Percentiles rank a stretch among this genome's conserved stretches.
These are phyloP conservation scores for Eucalyptus urophylla DNA, from an alignment of 345 rosid genomes.

Conservation along the genomic window DNA sequence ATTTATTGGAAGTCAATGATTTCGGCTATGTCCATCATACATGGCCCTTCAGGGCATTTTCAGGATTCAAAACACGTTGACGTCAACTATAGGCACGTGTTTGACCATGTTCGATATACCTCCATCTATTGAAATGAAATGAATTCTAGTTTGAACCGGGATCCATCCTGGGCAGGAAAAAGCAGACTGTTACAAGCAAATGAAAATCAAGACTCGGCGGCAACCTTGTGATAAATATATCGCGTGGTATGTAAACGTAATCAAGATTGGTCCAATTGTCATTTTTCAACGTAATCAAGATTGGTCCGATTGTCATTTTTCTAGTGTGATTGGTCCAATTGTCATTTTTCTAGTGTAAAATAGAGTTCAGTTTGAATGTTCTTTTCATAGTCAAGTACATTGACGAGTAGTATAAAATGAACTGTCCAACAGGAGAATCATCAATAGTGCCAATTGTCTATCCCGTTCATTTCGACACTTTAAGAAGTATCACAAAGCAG, in stretches of 20 bases:
- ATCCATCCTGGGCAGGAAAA: background rate
- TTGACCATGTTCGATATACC: background rate
- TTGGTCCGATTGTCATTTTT: background rate
- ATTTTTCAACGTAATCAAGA: too few species aligned
- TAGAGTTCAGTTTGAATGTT: background rate
- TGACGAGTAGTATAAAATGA: background rate
- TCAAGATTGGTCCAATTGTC: background rate
- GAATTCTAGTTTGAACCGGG: background rate
- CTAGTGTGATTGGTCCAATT: too few species aligned
- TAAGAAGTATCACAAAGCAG: background rate
- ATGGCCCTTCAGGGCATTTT: background rate
- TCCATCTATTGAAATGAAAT: background rate
- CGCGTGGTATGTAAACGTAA: background rate
- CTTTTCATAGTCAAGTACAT: background rate
- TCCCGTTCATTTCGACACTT: background rate
- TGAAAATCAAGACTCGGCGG: background rate
- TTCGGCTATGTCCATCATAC: background rate
- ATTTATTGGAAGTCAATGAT: background rate
- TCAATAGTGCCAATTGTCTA: background rate
- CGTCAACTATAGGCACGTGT: background rate
- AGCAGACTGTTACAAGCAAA: background rate
- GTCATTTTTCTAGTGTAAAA: too few species aligned
- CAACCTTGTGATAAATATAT: background rate
- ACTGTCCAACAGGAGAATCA: background rate
- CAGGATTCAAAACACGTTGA: background rate